Evolutionary conservation across 2,329 filamentous ascomycete genomes (phyloP), one percentile per base, ranked within the genome.

Genomic region (Ophiostoma sp.): DNA sequence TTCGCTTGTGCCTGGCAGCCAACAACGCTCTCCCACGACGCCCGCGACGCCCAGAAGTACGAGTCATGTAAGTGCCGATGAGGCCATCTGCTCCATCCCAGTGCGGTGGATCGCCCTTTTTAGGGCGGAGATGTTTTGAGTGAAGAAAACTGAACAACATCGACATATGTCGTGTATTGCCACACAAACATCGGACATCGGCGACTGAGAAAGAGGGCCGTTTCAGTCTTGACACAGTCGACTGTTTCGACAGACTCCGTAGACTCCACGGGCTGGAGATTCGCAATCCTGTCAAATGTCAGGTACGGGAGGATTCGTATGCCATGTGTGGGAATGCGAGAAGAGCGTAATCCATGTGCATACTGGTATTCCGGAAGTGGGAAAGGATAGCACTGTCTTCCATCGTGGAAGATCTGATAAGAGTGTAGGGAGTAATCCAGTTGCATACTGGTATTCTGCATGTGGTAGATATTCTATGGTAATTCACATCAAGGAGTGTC

Each of bases 21-120:
- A 42, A n/a, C n/a, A n/a, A n/a, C n/a, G n/a, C 33, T 36, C 8
- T 36, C 42, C 42, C 42, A 48, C 42, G 15, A 48, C 42, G 15
- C 15, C 15, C 42, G 15, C 42, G 42, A 48, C 42, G 12, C 28
- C 5, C 4, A 59, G 55, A 31, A 59, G 28, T 59, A 59, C 55
- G 55, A 59, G 55, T 59, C 55, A 59, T 59, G 55, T 59, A 33
- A 59, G 55, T 19, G 28, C 55, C 55, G 12, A 59, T 59, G 55
- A 59, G 55, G 8, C 19, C 19, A 39, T 48, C 42, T 48, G 42
- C 42, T 2, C 42, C 42, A 17, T 33, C 33, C 33, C 59, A n/a
- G 33, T 12, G 19, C 8, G 19, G 59, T 42, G 59, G 59, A 9
- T 25, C 33, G 19, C 59, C 6, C 19, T 63, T 19, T 8, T 6